Base-by-base conservation (phyloP, 2,329 filamentous ascomycete species). In the Dactylellina cionopaga region DNA sequence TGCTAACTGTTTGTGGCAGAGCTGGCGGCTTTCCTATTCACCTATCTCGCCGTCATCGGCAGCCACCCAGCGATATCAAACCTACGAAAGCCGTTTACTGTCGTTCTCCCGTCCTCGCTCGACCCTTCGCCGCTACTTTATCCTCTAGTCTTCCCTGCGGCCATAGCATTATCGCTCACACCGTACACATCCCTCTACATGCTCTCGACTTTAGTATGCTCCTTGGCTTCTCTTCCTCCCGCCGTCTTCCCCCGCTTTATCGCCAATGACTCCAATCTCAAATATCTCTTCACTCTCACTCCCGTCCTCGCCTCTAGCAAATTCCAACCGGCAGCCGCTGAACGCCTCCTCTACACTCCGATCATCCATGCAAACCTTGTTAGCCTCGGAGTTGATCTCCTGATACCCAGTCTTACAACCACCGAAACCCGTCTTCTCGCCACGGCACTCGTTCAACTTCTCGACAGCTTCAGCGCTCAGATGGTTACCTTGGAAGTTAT, bases 391-490 rank as follows among this genome's bases (percentile, higher is more conserved):
- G 75, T 75, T 17, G 62, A 72, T 15, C 75, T 77, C 7, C 47
- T 77, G 24, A 74, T 77, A 17, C 76, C 76, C 2, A 77, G 76
- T 17, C 39, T 77, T 13, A 77, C 75, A 2, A 66, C 76, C 7
- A 77, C 95, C 3, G 95, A 99, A 80, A 84, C 97, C 41, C 92
- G 97, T 77, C 84, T 99, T 7, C 85, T 98, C 13, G 94, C 94
- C 0, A 87, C 90, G 37, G 88, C 88, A 1, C 84, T 99, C 11
- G 89, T 97, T 77, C 92, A 96, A 77, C 82, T 97, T 11, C 82
- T 96, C 0, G 86, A 96, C 72, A 88, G 92, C 0, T 82, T 83
- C 5, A 95, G 93, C 0, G 91, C 94, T 0, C 95, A 98, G 80
- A 87, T 89, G 13, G 84, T 92, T 74, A 93, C 96, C 74, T 83